These are phyloP conservation scores for Trichoderma sp. DNA, from an alignment of 2,329 filamentous ascomycete genomes.

Conservation along the genomic window DNA sequence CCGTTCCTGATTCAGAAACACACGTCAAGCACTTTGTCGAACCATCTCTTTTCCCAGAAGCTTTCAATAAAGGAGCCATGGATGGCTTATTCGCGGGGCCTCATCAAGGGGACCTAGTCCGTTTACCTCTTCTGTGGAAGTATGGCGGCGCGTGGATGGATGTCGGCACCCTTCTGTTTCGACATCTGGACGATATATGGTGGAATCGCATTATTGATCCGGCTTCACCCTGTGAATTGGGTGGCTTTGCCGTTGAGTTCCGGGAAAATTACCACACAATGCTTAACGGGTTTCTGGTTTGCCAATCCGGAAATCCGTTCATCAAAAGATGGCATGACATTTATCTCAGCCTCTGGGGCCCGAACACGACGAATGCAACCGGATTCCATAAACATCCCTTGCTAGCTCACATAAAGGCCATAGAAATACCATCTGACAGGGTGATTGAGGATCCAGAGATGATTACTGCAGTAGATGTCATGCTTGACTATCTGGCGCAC, in stretches of 20 bases:
- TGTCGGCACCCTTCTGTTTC: slow-evolving; percentile 47
- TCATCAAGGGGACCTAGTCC: slow-evolving; percentile 53
- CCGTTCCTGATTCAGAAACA: slow-evolving; percentile 42
- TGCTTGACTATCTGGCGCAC: slow-evolving; percentile 34
- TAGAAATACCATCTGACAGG: background rate
- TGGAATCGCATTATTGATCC: slow-evolving; percentile 47
- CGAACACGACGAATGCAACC: slow-evolving; percentile 36
- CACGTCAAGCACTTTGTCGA: slow-evolving; percentile 44
- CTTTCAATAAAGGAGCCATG: slow-evolving; percentile 50
- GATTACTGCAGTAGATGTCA: slow-evolving; percentile 27
- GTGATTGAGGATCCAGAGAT: background rate
- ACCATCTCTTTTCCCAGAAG: slow-evolving; percentile 43
- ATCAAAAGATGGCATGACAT: slow-evolving; percentile 49
- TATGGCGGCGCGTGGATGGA: slow-evolving; percentile 52
- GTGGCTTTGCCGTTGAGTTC: slow-evolving; percentile 4
- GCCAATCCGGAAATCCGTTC: slow-evolving; percentile 47
- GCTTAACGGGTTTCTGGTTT: slow-evolving; percentile 50
- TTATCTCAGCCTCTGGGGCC: slow-evolving; percentile 44
- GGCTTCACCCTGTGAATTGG: slow-evolving; percentile 39
- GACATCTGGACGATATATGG: slow-evolving; percentile 47
- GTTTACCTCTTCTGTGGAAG: slow-evolving; percentile 46
- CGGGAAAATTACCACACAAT: slow-evolving; percentile 32
- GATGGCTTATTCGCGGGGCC: slow-evolving; percentile 47
- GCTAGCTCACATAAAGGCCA: slow-evolving; percentile 10
- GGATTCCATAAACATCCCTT: slow-evolving; percentile 42